A percentile compares a stretch with the other conserved stretches of the same genome.
phyloP scores from a whole-genome alignment of 2,329 filamentous ascomycete genomes.

The Penicillium sp. region DNA sequence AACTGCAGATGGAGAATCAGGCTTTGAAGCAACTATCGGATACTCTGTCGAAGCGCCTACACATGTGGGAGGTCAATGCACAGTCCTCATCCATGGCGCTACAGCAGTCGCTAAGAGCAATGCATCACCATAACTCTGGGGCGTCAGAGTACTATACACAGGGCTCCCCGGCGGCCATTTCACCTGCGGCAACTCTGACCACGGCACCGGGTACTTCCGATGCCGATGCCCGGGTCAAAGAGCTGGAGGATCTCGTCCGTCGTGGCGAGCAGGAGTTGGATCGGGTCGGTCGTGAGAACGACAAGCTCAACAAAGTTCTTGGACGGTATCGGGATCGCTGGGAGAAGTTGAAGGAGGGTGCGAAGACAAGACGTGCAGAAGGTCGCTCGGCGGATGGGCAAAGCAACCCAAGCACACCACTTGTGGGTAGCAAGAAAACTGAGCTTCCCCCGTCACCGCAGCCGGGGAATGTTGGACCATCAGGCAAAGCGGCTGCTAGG shows the following conservation, averaged over 20 bases:
- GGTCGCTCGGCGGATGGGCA: slow-evolving; percentile 26
- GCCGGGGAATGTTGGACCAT: slow-evolving; percentile 8
- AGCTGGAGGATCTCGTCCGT: slow-evolving; percentile 71
- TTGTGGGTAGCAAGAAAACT: slow-evolving; percentile 14
- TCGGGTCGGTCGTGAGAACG: slow-evolving; percentile 66
- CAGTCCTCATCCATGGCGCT: slow-evolving; percentile 86
- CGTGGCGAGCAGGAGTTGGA: slow-evolving; percentile 66
- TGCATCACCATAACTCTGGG: slow-evolving; percentile 48
- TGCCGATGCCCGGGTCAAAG: slow-evolving; percentile 61
- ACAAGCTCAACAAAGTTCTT: slow-evolving; percentile 62
- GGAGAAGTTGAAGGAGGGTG: slow-evolving; percentile 72
- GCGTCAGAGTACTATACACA: slow-evolving; percentile 41
- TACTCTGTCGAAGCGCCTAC: slow-evolving; percentile 83
- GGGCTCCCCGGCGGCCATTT: slow-evolving; percentile 37
- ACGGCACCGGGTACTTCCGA: slow-evolving; percentile 37
- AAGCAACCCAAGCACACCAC: slow-evolving; percentile 15
- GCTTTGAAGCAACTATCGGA: slow-evolving; percentile 85
- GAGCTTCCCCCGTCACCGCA: slow-evolving; percentile 23
- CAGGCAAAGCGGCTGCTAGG: slow-evolving; percentile 4
- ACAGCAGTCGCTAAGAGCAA: slow-evolving; percentile 74
- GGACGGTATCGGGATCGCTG: slow-evolving; percentile 67
- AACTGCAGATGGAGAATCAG: slow-evolving; percentile 86
- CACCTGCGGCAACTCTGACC: slow-evolving; percentile 31
- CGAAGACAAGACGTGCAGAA: slow-evolving; percentile 50
- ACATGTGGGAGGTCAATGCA: slow-evolving; percentile 89